Conservation (phyloP, 805 yeast genomes). For the Kluyveromyces wickerhamii region DNA sequence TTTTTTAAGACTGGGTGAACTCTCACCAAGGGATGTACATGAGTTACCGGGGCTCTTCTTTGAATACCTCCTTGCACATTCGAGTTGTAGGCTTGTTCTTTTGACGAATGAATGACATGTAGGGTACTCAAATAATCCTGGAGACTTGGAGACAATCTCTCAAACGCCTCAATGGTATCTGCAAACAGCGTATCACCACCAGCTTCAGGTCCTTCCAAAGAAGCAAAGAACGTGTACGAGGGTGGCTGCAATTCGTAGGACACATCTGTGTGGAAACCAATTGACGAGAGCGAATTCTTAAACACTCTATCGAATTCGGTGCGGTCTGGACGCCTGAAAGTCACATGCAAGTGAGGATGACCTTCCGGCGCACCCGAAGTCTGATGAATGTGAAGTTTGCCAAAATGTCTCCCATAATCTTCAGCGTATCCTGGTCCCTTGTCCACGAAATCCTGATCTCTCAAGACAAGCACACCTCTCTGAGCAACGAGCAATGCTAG, state of each 20-base stretch:
- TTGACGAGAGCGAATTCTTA: constrained; percentile 16
- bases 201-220: constrained; percentile 50
- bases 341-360: constrained; percentile 53
- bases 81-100: constrained; percentile 59
- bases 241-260: constrained; percentile 70
- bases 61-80: constrained; percentile 53
- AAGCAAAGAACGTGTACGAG: constrained; percentile 57
- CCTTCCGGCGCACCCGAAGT: constrained; percentile 61
- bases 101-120: constrained; percentile 62
- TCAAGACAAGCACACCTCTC: constrained; percentile 59
- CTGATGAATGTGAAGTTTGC: constrained; percentile 66
- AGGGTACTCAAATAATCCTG: constrained; percentile 51
- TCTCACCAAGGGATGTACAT: constrained; percentile 61
- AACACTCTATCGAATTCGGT: constrained; percentile 26
- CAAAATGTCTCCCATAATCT: constrained; percentile 56
- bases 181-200: constrained; percentile 80
- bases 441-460: constrained; percentile 57
- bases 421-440: constrained; percentile 41
- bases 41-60: constrained; percentile 51
- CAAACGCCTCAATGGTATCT: constrained; percentile 64
- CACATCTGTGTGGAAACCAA: constrained; percentile 64
- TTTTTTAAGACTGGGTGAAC: constrained; percentile 63
- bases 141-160: constrained; percentile 59
- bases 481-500: constrained; percentile 61
- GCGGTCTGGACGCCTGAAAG: constrained; percentile 41